Base-by-base conservation (phyloP, 2,329 filamentous ascomycete genomes). In the Trichoderma aggressivum region DNA sequence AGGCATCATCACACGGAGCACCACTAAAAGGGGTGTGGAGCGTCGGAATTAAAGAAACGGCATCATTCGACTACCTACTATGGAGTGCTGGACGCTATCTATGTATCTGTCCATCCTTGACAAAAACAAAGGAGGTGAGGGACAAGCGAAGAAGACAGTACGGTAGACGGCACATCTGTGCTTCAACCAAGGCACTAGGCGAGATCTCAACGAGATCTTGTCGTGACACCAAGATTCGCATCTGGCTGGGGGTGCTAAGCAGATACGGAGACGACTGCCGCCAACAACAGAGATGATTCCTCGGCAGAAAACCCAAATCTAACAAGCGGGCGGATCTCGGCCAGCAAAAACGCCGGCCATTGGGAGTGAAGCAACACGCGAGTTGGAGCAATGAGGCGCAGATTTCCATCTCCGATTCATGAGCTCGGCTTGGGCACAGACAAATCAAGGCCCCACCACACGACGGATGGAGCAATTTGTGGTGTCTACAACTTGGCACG, bases 341-440 rank as follows among this genome's bases (percentile, higher is more conserved):
- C 32, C 50, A 32, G 24, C 62, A 28, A 56, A 24, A 18, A 36
- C 34, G 62, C 47, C 28, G 18, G 28, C 28, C 2, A 28, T 32
- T 32, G 11, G 26, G 24, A 7, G 55, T 11, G 5, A 11, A 60
- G 30, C 30, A 60, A 21, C 18, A 24, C 61, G n/a, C 47, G 47
- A 18, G 21, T 53, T 7, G 39, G 39, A 16, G 28, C 18, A 16
- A 50, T 30, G 28, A 64, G 30, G 18, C 21, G 43, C 61, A 64
- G 50, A 58, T 66, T 66, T 56, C 50, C 43, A 66, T 30, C 50
- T 43, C 63, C 63, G 63, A 43, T 56, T 24, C 43, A 32, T n/a
- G 26, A 30, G 50, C 63, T 66, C 63, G 50, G 63, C 21, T 47
- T 59, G 64, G 55, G 55, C 55, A 60, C 34, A 47, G 55, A 68